These are phyloP conservation scores for Boletus rubropictus DNA, from an alignment of 768 basidiomycete genomes.

Conservation along the genomic window DNA sequence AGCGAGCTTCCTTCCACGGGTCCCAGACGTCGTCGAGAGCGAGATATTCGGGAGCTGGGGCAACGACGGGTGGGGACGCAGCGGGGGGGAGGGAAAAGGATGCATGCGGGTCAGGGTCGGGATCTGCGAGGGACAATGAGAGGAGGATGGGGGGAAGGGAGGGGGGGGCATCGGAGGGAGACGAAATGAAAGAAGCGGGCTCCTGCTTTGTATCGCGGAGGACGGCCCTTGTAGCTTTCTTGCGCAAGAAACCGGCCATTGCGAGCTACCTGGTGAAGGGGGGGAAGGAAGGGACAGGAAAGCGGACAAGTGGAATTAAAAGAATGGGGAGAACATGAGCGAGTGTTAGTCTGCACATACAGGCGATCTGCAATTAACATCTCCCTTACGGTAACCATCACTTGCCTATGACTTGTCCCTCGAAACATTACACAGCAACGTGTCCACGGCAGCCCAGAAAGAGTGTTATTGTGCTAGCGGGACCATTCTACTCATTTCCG, in stretches of 20 bases:
- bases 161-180: conserved; percentile 19
- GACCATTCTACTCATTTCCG: conserved; percentile 14
- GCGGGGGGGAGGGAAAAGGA: conserved; percentile 5
- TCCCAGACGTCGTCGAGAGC: conserved; percentile 17
- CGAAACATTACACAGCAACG: conserved; percentile 6
- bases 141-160: conserved; percentile 40
- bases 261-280: conserved; percentile 1
- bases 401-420: background rate
- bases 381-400: conserved; percentile 10
- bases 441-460: background rate
- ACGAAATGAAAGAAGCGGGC: background rate
- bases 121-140: conserved; percentile 29
- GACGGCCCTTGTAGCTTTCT: conserved; percentile 34
- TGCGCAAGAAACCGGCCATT: conserved; percentile 56
- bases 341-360: conserved; percentile 3
- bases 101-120: conserved; percentile 12
- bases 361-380: conserved; percentile 19
- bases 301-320: conserved; percentile 2
- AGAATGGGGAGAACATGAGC: conserved; percentile 7
- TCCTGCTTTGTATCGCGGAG: background rate
- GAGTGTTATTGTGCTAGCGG: no score
- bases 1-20: conserved; percentile 18
- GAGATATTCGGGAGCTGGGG: background rate
- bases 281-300: background rate
- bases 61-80: conserved; percentile 13